These are phyloP conservation scores for Salisapilia sapeloensis DNA, from an alignment of 352 stramenopile genomes.

Conservation along the genomic window DNA sequence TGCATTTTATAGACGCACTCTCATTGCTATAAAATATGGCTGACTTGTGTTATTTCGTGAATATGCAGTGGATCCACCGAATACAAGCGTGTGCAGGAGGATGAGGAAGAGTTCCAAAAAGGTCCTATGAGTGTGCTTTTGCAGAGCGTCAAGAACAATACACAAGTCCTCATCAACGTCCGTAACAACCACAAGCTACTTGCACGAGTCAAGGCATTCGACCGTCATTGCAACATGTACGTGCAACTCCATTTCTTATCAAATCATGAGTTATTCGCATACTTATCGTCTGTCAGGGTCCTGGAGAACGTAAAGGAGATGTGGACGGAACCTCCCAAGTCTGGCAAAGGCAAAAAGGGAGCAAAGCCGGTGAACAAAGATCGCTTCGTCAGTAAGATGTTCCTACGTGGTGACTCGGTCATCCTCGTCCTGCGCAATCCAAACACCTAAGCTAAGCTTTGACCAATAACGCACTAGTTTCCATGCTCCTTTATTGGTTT, in stretches of 20 bases:
- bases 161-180: conserved; percentile 98
- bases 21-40: too few species aligned
- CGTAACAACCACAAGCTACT: conserved; percentile 99
- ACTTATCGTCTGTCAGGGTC: conserved; percentile 43
- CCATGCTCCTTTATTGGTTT: too few species aligned
- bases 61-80: conserved; percentile 14
- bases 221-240: conserved; percentile 99
- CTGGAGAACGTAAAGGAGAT: conserved; percentile 99
- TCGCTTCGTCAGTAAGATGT: conserved; percentile 99
- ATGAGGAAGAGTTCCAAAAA: conserved; percentile 91
- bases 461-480: too few species aligned
- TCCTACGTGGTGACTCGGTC: conserved; percentile 97
- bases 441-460: conserved; percentile 73
- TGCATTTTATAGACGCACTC: too few species aligned
- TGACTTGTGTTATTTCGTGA: background rate
- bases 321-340: conserved; percentile 98
- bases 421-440: conserved; percentile 98
- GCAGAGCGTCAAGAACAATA: conserved; percentile 95
- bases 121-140: conserved; percentile 95
- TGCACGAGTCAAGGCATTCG: conserved; percentile 98
- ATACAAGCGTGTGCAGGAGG: conserved; percentile 77
- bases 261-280: background rate
- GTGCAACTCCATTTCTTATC: conserved; percentile 6
- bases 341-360: conserved; percentile 91
- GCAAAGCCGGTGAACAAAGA: conserved; percentile 96